Percentiles rank a stretch among this genome's conserved stretches.
Evolutionary conservation across 768 basidiomycete species (phyloP).

Genomic region (Boletus speciosus): DNA sequence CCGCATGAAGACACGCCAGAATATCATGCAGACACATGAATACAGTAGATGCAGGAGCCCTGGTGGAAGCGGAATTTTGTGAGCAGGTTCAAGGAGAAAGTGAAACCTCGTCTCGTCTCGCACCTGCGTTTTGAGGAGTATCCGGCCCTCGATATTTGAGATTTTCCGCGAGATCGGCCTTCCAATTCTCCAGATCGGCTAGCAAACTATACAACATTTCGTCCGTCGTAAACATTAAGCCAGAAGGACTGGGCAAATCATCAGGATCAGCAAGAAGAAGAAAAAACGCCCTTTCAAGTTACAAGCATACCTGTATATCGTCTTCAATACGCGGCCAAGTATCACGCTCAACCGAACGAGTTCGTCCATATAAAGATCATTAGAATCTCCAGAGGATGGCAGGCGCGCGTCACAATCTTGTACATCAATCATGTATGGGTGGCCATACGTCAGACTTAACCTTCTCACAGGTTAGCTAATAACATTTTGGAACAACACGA

Average conservation of each 20-base stretch:
- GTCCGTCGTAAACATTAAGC: conserved; percentile 81
- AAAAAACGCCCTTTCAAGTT: not conserved
- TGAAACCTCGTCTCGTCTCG: conserved; percentile 21
- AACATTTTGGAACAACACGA: not conserved
- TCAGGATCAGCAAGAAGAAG: conserved; percentile 3
- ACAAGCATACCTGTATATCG: conserved; percentile 74
- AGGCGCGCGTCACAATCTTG: conserved; percentile 94
- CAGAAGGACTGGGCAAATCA: conserved; percentile 62
- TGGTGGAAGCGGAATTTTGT: conserved; percentile 24
- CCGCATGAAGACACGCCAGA: conserved; percentile 98
- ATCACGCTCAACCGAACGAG: conserved; percentile 89
- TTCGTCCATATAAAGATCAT: conserved; percentile 82
- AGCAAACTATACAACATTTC: conserved; percentile 66
- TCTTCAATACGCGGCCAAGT: conserved; percentile 87
- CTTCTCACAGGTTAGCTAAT: conserved; percentile 35
- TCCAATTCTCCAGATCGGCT: conserved; percentile 73
- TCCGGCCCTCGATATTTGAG: conserved; percentile 75
- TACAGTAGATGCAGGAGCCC: conserved; percentile 88
- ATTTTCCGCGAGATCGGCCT: conserved; percentile 68
- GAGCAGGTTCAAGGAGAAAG: not conserved
- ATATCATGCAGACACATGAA: conserved; percentile 90
- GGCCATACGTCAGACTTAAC: conserved; percentile 86
- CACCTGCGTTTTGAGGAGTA: conserved; percentile 64
- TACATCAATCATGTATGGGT: conserved; percentile 95
- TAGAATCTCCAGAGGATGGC: conserved; percentile 81